Evolutionary conservation across 1,284 basidiomycete genomes (phyloP).

Genomic region (Mrakiaceae sp.): DNA sequence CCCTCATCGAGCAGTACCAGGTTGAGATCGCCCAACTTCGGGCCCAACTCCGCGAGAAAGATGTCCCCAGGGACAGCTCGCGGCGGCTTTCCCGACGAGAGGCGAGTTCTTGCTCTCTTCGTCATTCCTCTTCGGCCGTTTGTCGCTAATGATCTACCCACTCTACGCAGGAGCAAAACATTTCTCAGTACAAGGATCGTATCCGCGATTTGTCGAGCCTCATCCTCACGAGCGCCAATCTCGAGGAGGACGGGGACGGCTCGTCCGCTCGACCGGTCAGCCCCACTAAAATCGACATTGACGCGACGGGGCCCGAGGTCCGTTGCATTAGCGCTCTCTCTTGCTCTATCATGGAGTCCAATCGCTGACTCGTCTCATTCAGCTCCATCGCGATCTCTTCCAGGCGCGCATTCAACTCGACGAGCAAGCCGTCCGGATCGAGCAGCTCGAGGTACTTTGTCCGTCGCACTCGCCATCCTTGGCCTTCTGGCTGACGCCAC

Average conservation of each 20-base stretch:
- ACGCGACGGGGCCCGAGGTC: conserved; percentile 69
- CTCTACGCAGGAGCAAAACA: conserved; percentile 28
- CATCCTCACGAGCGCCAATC: conserved; percentile 70
- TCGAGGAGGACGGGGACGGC: conserved; percentile 44
- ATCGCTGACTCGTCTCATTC: background rate
- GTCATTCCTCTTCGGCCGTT: background rate
- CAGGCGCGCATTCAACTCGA: conserved; percentile 59
- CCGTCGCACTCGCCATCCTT: background rate
- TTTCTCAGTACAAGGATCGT: conserved; percentile 44
- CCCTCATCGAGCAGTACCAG: conserved; percentile 72
- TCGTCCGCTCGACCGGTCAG: conserved; percentile 56
- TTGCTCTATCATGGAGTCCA: background rate
- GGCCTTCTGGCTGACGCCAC: background rate
- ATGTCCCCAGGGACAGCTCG: conserved; percentile 30
- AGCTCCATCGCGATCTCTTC: conserved; percentile 78
- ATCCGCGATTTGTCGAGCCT: conserved; percentile 76
- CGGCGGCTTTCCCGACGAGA: background rate
- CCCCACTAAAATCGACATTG: conserved; percentile 72
- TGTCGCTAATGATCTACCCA: background rate
- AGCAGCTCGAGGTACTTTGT: conserved; percentile 31
- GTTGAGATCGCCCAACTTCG: conserved; percentile 81
- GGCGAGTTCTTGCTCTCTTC: background rate
- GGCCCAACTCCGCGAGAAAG: conserved; percentile 52
- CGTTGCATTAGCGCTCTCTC: conserved; percentile 18
- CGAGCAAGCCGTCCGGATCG: conserved; percentile 62